Evolutionary conservation across 805 yeast species (phyloP).

Genomic region (Teunomyces stri): DNA sequence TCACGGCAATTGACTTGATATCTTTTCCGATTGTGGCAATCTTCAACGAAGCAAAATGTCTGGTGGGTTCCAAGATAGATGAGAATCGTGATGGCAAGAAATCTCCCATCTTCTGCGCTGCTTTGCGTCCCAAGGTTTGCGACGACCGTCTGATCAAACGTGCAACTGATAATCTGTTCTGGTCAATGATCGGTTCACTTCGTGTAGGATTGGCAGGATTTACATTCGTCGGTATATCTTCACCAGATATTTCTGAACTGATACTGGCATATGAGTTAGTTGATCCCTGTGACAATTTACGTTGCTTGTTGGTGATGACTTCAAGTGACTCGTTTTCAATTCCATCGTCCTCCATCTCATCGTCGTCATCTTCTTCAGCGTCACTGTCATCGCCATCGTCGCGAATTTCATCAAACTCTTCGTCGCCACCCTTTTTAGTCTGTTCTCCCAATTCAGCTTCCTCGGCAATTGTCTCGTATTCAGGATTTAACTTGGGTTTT

Average conservation of each 20-base stretch:
- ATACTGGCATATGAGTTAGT: constrained; percentile 31
- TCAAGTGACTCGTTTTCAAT: constrained; percentile 23
- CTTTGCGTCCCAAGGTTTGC: constrained; percentile 71
- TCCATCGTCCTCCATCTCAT: constrained; percentile 25
- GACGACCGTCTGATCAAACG: constrained; percentile 75
- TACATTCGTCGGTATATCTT: constrained; percentile 6
- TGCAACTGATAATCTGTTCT: constrained; percentile 68
- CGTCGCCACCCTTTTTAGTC: constrained; percentile 12
- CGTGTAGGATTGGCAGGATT: constrained; percentile 9
- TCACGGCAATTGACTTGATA: constrained; percentile 45
- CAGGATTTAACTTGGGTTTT: constrained; percentile 9
- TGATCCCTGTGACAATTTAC: constrained; percentile 41
- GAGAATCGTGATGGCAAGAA: constrained; percentile 76
- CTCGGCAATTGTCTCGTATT: constrained; percentile 28
- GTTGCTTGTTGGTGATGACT: constrained; percentile 25
- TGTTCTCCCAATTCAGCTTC: constrained; percentile 21
- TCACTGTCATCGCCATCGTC: constrained; percentile 17
- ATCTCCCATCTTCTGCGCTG: constrained; percentile 88
- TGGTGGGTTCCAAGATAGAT: constrained; percentile 80
- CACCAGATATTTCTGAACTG: constrained; percentile 26
- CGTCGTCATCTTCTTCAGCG: constrained; percentile 22
- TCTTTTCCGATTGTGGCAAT: constrained; percentile 44
- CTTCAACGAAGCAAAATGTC: constrained; percentile 89
- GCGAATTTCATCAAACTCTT: constrained; percentile 11
- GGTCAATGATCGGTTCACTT: constrained; percentile 68